Percentiles rank a stretch among this genome's conserved stretches.
Conservation (phyloP, 106 monocot genomes). For the Ottelia alismoides region DNA sequence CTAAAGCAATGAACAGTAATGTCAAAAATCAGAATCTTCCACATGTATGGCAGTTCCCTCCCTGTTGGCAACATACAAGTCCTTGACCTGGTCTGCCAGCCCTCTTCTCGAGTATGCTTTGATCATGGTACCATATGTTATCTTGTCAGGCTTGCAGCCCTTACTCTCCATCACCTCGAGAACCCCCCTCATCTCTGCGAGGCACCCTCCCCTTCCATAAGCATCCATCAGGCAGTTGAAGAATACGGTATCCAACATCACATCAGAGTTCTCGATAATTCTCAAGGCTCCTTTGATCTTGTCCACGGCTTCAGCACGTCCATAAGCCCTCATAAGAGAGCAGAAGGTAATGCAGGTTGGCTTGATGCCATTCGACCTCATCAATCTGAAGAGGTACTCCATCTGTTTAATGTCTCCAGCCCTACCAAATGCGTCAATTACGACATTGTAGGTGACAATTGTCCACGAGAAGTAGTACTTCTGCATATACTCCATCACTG, state of each 20-base stretch:
- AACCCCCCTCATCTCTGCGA: constrained; percentile 81
- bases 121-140: constrained; percentile 83
- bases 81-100: no score
- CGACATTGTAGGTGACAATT: constrained; percentile 84
- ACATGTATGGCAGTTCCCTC: no score
- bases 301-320: constrained; percentile 41
- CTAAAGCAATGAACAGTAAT: no score
- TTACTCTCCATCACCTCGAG: constrained; percentile 70
- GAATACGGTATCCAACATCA: constrained; percentile 68
- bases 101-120: constrained; percentile 69
- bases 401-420: constrained; percentile 80
- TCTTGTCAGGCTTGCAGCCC: constrained; percentile 65
- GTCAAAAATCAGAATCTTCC: no score
- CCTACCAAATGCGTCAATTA: constrained; percentile 92
- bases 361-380: constrained; percentile 90
- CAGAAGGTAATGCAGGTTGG: constrained; percentile 85
- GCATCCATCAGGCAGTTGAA: constrained; percentile 96
- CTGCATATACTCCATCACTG: constrained; percentile 99
- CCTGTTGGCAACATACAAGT: no score
- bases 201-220: constrained; percentile 67
- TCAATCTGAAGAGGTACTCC: constrained; percentile 90
- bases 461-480: constrained; percentile 94
- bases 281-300: constrained; percentile 67
- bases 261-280: constrained; percentile 67
- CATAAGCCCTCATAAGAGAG: constrained; percentile 83